Base-by-base conservation (phyloP, 2,329 filamentous ascomycete genomes). In the Lasiodiplodia hormozganensis region DNA sequence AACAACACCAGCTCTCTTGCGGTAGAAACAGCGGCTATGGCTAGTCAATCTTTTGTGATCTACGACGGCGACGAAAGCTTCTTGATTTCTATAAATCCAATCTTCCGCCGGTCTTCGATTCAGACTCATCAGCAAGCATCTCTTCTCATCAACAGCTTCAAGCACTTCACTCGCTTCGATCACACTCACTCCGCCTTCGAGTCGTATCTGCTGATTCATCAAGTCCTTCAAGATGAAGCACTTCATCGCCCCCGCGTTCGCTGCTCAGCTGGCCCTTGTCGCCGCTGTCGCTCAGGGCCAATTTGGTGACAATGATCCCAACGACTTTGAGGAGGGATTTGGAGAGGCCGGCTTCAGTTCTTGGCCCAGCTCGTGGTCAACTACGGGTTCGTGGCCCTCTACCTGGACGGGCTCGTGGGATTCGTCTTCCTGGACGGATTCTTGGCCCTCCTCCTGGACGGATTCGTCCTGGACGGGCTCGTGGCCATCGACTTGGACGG, bases 151-250 rank as follows among this genome's bases (percentile, higher is more conserved):
- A 23, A 31, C 11, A 64, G 60, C 47, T 51, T 36, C 47, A 16
- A 64, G 60, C 60, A 36, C 40, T 51, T 49, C 40, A 62, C 8
- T 28, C 23, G 7, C 43, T 25, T 25, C 60, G 12, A 7, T 47
- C 40, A 18, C 60, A 16, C 47, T 49, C 31, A 4, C 38, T 31
- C 18, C 7, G 16, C 25, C 1, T 16, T 49, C 14, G 11, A 18
- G 12, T 52, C 31, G 16, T 2, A 14, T 28, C 31, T 1, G 31
- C 31, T 34, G 31, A 25, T 34, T 34, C 47, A n/a, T 14, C 23
- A 31, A 52, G 38, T 38, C 60, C 5, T 64, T 52, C 47, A 64
- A 64, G 23, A 64, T 64, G 60, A 52, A 52, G 47, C 38, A 34
- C 47, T 52, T 53, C 60, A n/a, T 38, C 28, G 60, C 60, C 60